These are phyloP conservation scores for Leccinum subrobustum DNA, from an alignment of 1,284 basidiomycete species.

Conservation along the genomic window DNA sequence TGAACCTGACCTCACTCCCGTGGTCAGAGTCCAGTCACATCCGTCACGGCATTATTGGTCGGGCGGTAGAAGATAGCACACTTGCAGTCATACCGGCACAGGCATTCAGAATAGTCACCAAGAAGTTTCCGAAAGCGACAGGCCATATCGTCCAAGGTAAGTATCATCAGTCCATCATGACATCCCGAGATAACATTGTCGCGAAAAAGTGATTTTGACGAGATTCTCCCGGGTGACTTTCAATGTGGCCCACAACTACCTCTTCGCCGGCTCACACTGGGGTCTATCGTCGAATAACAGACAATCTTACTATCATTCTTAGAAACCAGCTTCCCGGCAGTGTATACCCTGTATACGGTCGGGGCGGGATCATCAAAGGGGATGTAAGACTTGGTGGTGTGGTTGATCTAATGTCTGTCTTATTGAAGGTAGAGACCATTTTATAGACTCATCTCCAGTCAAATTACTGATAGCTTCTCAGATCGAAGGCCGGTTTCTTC, in stretches of 20 bases:
- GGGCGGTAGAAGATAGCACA: constrained; percentile 92
- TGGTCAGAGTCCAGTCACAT: constrained; percentile 34
- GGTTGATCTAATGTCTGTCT: constrained; percentile 18
- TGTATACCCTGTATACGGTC: constrained; percentile 25
- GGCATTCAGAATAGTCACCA: constrained; percentile 89
- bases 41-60: constrained; percentile 74
- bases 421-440: constrained; percentile 23
- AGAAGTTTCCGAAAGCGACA: constrained; percentile 95
- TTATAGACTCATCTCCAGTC: not conserved
- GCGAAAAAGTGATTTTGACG: constrained; percentile 81
- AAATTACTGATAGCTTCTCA: constrained; percentile 11
- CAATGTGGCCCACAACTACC: constrained; percentile 90
- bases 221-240: constrained; percentile 97
- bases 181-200: constrained; percentile 1
- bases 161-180: constrained; percentile 2
- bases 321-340: constrained; percentile 24
- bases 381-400: constrained; percentile 20
- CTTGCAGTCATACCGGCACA: constrained; percentile 98
- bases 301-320: constrained; percentile 26
- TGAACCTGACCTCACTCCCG: constrained; percentile 21
- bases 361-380: constrained; percentile 24
- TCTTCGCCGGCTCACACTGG: constrained; percentile 12
- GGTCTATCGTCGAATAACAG: constrained; percentile 34
- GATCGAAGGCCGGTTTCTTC: constrained; percentile 27
- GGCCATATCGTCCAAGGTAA: constrained; percentile 95